Base-by-base conservation (phyloP, 23 red algal genomes). In the Gracilaria domingensis region DNA sequence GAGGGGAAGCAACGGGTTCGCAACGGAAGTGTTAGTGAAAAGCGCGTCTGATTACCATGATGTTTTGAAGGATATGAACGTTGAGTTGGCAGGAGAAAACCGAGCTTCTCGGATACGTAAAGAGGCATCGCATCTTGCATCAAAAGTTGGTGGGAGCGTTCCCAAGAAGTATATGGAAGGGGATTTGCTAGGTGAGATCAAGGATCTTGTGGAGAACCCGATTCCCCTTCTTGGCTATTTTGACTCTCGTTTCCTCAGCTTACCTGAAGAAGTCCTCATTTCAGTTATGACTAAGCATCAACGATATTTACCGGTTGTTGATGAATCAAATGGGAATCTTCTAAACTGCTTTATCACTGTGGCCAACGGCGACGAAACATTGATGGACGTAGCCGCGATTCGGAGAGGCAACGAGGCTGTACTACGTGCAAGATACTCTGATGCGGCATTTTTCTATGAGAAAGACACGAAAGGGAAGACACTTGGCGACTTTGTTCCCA, bases 261-360 rank as follows among this genome's bases (percentile, higher is more conserved):
- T 99, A 20, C 97, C 97, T 1, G 34, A 81, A 51, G 91, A 95
- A 67, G 97, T 99, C 9, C 93, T 99, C 25, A 83, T 85, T 17
- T 95, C 97, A 21, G 97, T 99, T 25, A 99, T 99, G 97, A 82
- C 73, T 8, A 99, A 96, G 55, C 97, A 99, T 80, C 97, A 99
- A 84, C 91, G 97, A 34, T 99, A 99, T 85, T 92, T 99, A 23
- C 97, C 97, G 11, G 62, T 99, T 37, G 66, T 88, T 18, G 49
- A 83, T 21, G 30, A 29, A 24, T 34, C 26, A 4, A 51, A 30
- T 17, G 90, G 89, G 13, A 29, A 53, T 32, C 86, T 99, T 30
- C 25, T 85, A 24, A 88, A 82, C 38, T 88, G 81, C n/a, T 99
- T 99, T 84, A 55, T 99, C 12, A 94, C 94, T 14, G 92, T 96